Base-by-base conservation (phyloP, 2,329 filamentous ascomycete species). In the Verticillium zaregamsianum region DNA sequence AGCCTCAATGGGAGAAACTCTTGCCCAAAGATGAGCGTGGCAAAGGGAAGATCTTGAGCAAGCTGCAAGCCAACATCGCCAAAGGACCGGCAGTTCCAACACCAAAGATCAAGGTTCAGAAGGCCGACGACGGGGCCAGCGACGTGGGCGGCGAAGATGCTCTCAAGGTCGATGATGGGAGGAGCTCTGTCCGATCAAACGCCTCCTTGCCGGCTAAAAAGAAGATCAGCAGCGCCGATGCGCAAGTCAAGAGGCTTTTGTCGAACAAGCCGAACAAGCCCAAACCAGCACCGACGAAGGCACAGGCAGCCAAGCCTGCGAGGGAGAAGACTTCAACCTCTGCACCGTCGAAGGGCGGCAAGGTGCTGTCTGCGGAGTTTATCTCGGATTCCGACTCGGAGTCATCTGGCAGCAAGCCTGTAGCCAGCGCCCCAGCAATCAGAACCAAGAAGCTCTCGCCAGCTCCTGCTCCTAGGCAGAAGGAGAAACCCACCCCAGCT, bases 1-100 rank as follows among this genome's bases (percentile, higher is more conserved):
- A 88, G 62, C 79, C 81, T 0, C 80, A 85, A 59, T 89, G 86
- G 86, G 83, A 89, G 68, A 81, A 78, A 65, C 74, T 89, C n/a
- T 74, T 88, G 12, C 80, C 83, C 5, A 79, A 77, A 65, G 78
- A 82, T 56, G 85, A 89, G 61, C 79, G 86, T 58, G 84, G 84
- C 59, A 83, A 82, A 61, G 86, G 86, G 59, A 87, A 83, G 58
- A 83, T 82, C 58, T 73, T 89, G 37, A 89, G 86, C 73, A 86
- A 83, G 67, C 74, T 89, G 9, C 86, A 89, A 66, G 83, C 81
- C 12, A 80, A 81, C 11, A 78, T 89, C 55, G 85, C 82, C 57
- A 84, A 82, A 69, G 80, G 80, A 2, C 76, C 79, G n/a, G 61
- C 64, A 25, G 61, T 61, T 1, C 74, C 79, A n/a, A 72, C 78